These are phyloP conservation scores for Penicillium daleae DNA, from an alignment of 495 filamentous ascomycete species.

Conservation along the genomic window DNA sequence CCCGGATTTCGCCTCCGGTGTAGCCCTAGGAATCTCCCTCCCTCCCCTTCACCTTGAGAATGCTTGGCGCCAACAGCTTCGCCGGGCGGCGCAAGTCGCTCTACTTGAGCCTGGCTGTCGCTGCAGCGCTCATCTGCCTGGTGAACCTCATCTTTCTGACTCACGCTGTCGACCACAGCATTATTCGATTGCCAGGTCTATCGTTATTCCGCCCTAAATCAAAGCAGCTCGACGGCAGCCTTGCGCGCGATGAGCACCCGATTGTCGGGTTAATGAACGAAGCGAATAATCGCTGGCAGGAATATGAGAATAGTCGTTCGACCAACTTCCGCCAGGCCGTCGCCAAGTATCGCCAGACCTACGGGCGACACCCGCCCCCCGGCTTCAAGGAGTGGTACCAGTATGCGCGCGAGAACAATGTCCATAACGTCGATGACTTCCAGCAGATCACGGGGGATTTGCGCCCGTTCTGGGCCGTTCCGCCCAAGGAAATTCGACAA, in stretches of 20 bases:
- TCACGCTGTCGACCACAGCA: slow-evolving; percentile 11
- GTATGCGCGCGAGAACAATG: slow-evolving; percentile 62
- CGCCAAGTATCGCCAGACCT: slow-evolving; percentile 60
- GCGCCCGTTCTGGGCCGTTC: slow-evolving; percentile 70
- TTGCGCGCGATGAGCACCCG: slow-evolving; percentile 25
- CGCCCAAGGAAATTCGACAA: slow-evolving; percentile 57
- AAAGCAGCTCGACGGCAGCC: slow-evolving; percentile 15
- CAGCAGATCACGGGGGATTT: slow-evolving; percentile 74
- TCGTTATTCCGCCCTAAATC: slow-evolving; percentile 7
- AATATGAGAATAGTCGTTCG: slow-evolving; percentile 24
- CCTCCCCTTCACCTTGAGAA: slow-evolving; percentile 10
- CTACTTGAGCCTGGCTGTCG: slow-evolving; percentile 21
- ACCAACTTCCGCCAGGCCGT: slow-evolving; percentile 57
- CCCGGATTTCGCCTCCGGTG: slow-evolving; percentile 8
- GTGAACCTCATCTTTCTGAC: slow-evolving; percentile 24
- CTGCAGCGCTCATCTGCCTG: slow-evolving; percentile 15
- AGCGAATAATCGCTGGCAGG: slow-evolving; percentile 21
- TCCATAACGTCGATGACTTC: slow-evolving; percentile 70
- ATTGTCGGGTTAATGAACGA: slow-evolving; percentile 24
- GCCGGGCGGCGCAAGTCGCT: slow-evolving; percentile 19
- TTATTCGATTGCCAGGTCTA: slow-evolving; percentile 15
- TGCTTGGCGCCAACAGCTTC: slow-evolving; percentile 23
- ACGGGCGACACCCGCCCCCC: slow-evolving; percentile 74
- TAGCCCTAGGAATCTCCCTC: slow-evolving; percentile 4
- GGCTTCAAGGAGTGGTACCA: slow-evolving; percentile 72